These are phyloP conservation scores for Hypomyces perniciosus DNA, from an alignment of 2,329 filamentous ascomycete species.

Conservation along the genomic window DNA sequence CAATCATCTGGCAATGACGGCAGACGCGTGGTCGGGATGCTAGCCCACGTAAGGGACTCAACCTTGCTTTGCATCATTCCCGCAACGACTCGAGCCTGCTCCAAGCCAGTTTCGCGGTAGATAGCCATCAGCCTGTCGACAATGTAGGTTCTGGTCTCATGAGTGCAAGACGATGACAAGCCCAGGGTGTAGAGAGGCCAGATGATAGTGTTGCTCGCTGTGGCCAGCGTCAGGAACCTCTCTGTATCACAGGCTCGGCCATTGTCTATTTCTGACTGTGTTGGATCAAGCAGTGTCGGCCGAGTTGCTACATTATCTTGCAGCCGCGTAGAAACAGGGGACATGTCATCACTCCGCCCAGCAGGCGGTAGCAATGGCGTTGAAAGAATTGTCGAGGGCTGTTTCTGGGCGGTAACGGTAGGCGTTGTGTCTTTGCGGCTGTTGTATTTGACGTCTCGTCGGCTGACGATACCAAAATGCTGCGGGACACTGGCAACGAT, in stretches of 20 bases:
- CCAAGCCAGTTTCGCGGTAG: conserved; percentile 39
- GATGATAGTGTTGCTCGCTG: conserved; percentile 42
- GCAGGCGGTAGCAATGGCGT: conserved; percentile 12
- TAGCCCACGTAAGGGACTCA: conserved; percentile 21
- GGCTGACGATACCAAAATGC: conserved; percentile 42
- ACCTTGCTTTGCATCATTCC: conserved; percentile 35
- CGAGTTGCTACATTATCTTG: conserved; percentile 18
- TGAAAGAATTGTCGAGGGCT: conserved; percentile 26
- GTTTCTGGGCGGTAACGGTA: conserved; percentile 25
- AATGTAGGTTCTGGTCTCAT: conserved; percentile 37
- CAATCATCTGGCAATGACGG: conserved; percentile 21
- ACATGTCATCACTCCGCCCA: conserved; percentile 2
- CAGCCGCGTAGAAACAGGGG: conserved; percentile 5
- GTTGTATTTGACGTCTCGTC: conserved; percentile 28
- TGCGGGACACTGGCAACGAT: conserved; percentile 44
- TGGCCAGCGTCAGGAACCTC: conserved; percentile 43
- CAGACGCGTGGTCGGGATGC: conserved; percentile 21
- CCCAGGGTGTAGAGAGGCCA: conserved; percentile 47
- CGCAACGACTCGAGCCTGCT: conserved; percentile 39
- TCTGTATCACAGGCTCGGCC: conserved; percentile 32
- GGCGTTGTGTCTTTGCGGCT: conserved; percentile 15
- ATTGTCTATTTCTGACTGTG: conserved; percentile 23
- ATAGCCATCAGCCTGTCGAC: conserved; percentile 40
- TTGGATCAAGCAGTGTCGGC: conserved; percentile 36
- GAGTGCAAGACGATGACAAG: conserved; percentile 39